phyloP scores from a whole-genome alignment of 2,329 filamentous ascomycete species.

The Aspergillus uvarum region DNA sequence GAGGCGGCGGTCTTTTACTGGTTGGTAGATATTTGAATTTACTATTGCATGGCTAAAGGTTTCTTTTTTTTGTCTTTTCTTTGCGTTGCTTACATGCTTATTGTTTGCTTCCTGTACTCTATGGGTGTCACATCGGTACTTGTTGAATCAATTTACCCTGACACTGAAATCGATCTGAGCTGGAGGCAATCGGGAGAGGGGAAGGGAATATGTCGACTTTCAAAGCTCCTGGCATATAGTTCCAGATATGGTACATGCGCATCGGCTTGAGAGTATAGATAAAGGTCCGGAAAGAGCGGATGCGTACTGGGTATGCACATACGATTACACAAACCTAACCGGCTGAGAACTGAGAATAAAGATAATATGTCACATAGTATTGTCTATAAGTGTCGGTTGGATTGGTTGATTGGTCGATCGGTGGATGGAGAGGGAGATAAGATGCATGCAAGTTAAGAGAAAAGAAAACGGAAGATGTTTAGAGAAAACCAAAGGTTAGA shows the following conservation, averaged over 20 bases:
- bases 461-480: neutral
- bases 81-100: constrained; percentile 18
- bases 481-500: neutral
- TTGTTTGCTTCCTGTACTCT: constrained; percentile 25
- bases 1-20: neutral
- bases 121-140: constrained; percentile 17
- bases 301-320: too few species aligned
- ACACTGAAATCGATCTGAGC: constrained; percentile 11
- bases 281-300: too few species aligned
- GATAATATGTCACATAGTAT: constrained; percentile 13
- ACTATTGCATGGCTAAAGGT: neutral
- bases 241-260: too few species aligned
- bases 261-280: too few species aligned
- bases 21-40: neutral
- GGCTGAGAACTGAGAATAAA: neutral
- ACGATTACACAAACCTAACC: too few species aligned
- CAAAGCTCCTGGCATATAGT: too few species aligned
- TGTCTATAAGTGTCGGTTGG: constrained; percentile 13
- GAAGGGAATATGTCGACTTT: too few species aligned
- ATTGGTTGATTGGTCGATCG: neutral
- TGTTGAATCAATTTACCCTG: constrained; percentile 14
- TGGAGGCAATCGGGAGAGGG: too few species aligned
- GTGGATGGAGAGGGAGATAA: constrained; percentile 1
- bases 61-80: neutral
- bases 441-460: neutral